These are phyloP conservation scores for Fusarium algeriense DNA, from an alignment of 2,329 filamentous ascomycete genomes.

Conservation along the genomic window DNA sequence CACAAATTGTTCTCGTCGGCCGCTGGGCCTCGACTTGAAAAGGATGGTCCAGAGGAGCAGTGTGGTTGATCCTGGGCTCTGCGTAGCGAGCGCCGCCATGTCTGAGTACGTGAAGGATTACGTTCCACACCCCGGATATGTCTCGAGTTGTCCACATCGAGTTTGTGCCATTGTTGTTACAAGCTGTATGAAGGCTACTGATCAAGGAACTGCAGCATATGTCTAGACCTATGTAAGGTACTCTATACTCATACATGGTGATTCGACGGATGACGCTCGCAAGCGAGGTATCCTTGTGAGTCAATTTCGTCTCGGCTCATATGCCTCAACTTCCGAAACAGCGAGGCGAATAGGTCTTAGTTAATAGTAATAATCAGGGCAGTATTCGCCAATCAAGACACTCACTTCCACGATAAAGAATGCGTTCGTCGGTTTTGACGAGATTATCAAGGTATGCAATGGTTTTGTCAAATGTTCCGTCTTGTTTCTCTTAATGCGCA, in stretches of 20 bases:
- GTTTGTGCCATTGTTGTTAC: background rate
- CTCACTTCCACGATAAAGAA: background rate
- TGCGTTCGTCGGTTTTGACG: background rate
- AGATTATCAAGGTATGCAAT: background rate
- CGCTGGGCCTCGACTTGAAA: slow-evolving; percentile 2
- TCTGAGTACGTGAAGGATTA: slow-evolving; percentile 9
- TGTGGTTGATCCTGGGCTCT: background rate
- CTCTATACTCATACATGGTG: background rate
- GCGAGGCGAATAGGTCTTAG: slow-evolving; percentile 3
- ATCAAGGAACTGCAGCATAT: background rate
- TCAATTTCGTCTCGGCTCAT: slow-evolving; percentile 1
- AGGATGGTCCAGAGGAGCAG: background rate
- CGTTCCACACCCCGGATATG: background rate
- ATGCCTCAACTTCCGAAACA: background rate
- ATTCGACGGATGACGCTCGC: background rate
- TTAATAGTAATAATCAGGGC: slow-evolving; percentile 1
- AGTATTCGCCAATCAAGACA: slow-evolving; percentile 4
- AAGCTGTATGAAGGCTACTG: background rate
- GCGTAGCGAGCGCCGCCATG: background rate
- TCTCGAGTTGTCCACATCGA: background rate
- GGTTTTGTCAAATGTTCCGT: background rate
- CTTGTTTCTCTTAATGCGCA: slow-evolving; percentile 14
- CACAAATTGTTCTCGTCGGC: background rate
- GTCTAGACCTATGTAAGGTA: background rate
- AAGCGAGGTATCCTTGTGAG: background rate